Evolutionary conservation across 345 rosid genomes (phyloP).

Genomic region (Gossypium longicalyx): DNA sequence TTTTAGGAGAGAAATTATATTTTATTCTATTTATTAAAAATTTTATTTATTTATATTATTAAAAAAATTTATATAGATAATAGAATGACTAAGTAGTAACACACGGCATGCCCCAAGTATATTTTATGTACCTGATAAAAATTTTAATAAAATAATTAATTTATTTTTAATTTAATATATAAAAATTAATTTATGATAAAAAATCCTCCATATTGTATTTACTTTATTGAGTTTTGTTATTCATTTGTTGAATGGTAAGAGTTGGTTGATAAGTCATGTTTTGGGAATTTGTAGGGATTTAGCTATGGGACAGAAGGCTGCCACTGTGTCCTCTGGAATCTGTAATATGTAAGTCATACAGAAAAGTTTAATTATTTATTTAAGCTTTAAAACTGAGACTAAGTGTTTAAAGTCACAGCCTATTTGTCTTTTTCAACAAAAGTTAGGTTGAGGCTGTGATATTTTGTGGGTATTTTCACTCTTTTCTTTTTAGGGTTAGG

Average conservation of each 20-base stretch:
- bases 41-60: rapidly evolving
- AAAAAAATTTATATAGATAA: no score
- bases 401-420: neutral
- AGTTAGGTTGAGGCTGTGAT: neutral
- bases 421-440: neutral
- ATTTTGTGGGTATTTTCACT: neutral
- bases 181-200: no score
- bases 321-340: conserved; percentile 18
- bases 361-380: neutral
- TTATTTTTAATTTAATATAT: no score
- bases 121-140: no score
- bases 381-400: conserved; percentile 9
- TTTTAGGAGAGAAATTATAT: no score
- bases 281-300: conserved; percentile 17
- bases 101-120: rapidly evolving
- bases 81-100: rapidly evolving
- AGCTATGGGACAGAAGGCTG: neutral
- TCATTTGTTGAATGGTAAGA: neutral
- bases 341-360: neutral
- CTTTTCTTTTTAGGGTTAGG: neutral
- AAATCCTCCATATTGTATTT: no score
- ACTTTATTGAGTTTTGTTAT: neutral
- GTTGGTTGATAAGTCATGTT: conserved; percentile 30
- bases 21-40: no score
- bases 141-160: no score